Evolutionary conservation across 2,329 filamentous ascomycete species (phyloP).

Genomic region (Neonectria ditissima): DNA sequence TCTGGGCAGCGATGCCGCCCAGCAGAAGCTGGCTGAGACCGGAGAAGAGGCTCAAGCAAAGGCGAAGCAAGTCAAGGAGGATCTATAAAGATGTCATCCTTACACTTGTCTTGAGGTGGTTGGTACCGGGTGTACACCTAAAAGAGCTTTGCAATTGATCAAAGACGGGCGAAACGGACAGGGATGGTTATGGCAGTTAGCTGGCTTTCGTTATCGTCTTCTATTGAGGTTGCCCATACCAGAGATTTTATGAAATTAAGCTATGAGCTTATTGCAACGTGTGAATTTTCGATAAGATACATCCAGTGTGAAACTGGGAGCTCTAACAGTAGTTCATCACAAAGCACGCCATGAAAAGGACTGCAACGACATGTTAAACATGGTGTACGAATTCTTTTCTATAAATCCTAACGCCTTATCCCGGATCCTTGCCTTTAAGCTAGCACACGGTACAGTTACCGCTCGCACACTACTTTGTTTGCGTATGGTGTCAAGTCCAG

Average conservation of each 20-base stretch:
- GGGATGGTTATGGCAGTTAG: not conserved
- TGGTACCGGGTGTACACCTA: not conserved
- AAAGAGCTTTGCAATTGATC: not conserved
- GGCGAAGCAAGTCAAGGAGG: slow-evolving; percentile 56
- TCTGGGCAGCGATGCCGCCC: slow-evolving; percentile 61
- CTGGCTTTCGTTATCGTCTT: not conserved
- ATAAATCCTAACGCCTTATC: slow-evolving; percentile 20
- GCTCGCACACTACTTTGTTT: not conserved
- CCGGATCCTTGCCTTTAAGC: not conserved
- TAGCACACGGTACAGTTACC: not conserved
- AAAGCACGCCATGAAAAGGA: too few species aligned
- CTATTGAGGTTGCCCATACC: not conserved
- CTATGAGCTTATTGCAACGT: too few species aligned
- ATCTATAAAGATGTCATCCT: slow-evolving; percentile 56
- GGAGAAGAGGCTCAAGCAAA: slow-evolving; percentile 46
- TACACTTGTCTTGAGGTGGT: not conserved
- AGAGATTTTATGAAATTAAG: not conserved
- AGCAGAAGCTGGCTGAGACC: slow-evolving; percentile 58
- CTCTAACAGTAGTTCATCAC: too few species aligned
- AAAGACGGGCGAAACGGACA: not conserved
- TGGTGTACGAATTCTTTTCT: too few species aligned
- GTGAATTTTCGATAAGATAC: too few species aligned
- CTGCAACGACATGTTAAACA: too few species aligned
- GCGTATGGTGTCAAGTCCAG: too few species aligned
- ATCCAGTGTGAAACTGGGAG: too few species aligned